Percentiles rank a stretch among this genome's conserved stretches.
Conservation (phyloP, 2,329 filamentous ascomycete species). For the Colletotrichum filicis region DNA sequence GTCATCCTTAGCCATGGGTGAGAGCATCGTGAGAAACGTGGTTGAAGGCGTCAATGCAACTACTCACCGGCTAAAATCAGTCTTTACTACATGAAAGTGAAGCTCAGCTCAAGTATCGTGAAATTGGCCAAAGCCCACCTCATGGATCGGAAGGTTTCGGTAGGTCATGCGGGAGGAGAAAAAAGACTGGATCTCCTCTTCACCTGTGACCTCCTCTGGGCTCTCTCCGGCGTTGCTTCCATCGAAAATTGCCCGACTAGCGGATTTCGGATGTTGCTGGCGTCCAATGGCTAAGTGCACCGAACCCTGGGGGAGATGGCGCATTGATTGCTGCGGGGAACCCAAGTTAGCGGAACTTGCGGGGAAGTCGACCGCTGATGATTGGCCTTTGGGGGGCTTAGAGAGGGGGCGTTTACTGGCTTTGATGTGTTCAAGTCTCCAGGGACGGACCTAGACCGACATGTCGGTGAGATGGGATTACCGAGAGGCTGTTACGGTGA, state of each 20-base stretch:
- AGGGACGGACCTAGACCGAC: background rate
- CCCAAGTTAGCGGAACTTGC: constrained; percentile 21
- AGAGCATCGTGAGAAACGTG: background rate
- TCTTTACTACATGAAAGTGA: background rate
- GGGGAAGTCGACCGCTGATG: background rate
- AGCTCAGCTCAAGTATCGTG: background rate
- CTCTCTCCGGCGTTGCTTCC: background rate
- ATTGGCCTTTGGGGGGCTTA: constrained; percentile 1
- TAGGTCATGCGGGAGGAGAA: constrained; percentile 21
- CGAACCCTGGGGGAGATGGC: background rate
- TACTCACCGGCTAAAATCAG: background rate
- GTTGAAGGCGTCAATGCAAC: too few species aligned
- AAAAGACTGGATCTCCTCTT: constrained; percentile 7
- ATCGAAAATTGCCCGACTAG: background rate
- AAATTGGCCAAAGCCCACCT: background rate
- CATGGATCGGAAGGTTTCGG: constrained; percentile 17
- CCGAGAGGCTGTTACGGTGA: background rate
- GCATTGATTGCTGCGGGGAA: constrained; percentile 28
- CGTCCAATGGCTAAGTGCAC: background rate
- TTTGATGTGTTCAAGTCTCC: background rate
- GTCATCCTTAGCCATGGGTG: constrained; percentile 13
- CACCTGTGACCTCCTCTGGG: background rate
- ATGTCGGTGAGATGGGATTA: accelerated
- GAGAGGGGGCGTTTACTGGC: background rate
- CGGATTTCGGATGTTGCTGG: background rate